Evolutionary conservation across 1,284 basidiomycete species (phyloP), one percentile per base, ranked within the genome.

Genomic region (Schizopora paradoxa): DNA sequence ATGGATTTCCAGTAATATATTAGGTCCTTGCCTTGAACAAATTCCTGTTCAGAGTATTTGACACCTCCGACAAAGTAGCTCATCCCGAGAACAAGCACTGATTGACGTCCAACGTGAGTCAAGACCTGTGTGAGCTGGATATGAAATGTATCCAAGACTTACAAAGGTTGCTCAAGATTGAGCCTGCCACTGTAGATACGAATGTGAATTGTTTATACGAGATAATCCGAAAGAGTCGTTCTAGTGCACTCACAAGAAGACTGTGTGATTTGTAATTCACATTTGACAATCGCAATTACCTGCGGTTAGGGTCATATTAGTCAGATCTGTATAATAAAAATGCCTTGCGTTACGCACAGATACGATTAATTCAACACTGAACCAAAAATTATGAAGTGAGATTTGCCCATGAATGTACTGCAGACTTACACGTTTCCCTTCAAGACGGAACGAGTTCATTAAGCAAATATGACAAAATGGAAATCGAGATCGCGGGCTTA

Each of bases 41-140:
- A 90, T 0, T 81, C 86, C 66, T 80, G 84, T 57, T 87, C 82
- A 21, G 77, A 77, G 57, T 74, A 86, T 49, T 73, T 73, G 28
- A 77, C 62, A 19, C 84, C 84, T 41, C 83, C 84, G 22, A 77
- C 79, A 59, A 84, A 81, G 69, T 86, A 78, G 61, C 80, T 86
- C 86, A 89, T 82, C 44, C 89, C 89, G 36, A 91, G 73, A 5
- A 92, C 88, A 43, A 92, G 77, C 27, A 91, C 76, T 82, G 18
- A 6, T 19, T 35, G n/a, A n/a, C n/a, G n/a, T n/a, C n/a, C n/a
- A n/a, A n/a, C n/a, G n/a, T n/a, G n/a, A 35, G 33, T 3, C 7
- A 10, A 13, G 18, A 19, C 14, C n/a, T 35, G 14, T 19, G 10
- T n/a, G 14, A 35, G n/a, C 14, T 4, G 3, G 33, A 10, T 35